Evolutionary conservation across 306 rosid species (phyloP).

Genomic region (Casuarina cunninghamiana): DNA sequence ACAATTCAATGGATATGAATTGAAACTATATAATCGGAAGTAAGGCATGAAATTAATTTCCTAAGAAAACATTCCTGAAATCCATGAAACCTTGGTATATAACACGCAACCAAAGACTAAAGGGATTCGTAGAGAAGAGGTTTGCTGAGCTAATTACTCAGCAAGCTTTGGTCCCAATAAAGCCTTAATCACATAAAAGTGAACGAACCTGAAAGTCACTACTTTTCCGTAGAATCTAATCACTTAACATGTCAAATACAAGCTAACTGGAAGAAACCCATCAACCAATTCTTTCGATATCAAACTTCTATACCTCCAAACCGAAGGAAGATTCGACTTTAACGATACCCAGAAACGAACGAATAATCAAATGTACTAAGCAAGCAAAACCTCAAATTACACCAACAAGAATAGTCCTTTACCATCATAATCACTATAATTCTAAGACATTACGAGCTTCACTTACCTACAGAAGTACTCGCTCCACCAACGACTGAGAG

Average conservation of each 20-base stretch:
- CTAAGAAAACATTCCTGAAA: not conserved
- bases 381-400: not conserved
- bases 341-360: conserved; percentile 8
- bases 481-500: conserved; percentile 91
- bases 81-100: not conserved
- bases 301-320: not conserved
- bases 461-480: conserved; percentile 85
- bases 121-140: no score
- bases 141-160: no score
- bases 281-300: not conserved
- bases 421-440: not conserved
- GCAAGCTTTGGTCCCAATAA: not conserved
- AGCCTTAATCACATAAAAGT: not conserved
- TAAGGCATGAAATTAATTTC: not conserved
- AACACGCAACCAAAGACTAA: not conserved
- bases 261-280: not conserved
- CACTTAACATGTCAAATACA: not conserved
- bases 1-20: not conserved
- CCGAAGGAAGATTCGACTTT: not conserved
- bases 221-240: not conserved
- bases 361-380: not conserved
- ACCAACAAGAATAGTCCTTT: not conserved
- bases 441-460: not conserved
- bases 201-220: not conserved
- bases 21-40: not conserved